phyloP scores from a whole-genome alignment of 2,329 filamentous ascomycete genomes.

The Monosporascus sp. region DNA sequence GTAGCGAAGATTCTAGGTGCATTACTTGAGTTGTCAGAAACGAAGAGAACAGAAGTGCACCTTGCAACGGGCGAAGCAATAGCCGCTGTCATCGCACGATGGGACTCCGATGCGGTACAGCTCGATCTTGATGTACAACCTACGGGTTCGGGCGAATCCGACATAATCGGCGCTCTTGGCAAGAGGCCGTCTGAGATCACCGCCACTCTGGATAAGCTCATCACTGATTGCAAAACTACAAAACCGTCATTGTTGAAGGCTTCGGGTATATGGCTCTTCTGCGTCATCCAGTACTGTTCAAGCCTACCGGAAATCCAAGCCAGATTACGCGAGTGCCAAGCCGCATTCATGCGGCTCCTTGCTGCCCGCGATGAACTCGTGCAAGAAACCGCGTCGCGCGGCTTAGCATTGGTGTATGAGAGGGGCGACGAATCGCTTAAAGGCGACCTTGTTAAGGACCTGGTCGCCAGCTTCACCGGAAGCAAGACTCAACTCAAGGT shows the following conservation, averaged over 20 bases:
- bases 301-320: conserved; percentile 69
- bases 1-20: conserved; percentile 57
- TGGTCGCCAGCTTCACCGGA: conserved; percentile 84
- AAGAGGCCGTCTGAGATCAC: conserved; percentile 39
- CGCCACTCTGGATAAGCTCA: conserved; percentile 62
- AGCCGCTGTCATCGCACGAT: conserved; percentile 69
- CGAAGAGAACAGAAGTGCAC: conserved; percentile 80
- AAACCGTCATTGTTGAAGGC: conserved; percentile 89
- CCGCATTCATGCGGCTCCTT: conserved; percentile 80
- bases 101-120: conserved; percentile 75
- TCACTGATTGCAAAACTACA: conserved; percentile 72
- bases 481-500: conserved; percentile 72
- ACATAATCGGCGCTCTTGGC: conserved; percentile 23
- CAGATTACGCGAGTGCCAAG: conserved; percentile 72
- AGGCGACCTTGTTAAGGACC: conserved; percentile 76
- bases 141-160: conserved; percentile 26
- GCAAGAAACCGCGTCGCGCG: conserved; percentile 89
- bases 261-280: conserved; percentile 92
- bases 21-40: conserved; percentile 73
- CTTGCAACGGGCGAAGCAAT: conserved; percentile 89
- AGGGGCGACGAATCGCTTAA: conserved; percentile 78
- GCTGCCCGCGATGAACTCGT: conserved; percentile 88
- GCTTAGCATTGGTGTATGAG: conserved; percentile 88
- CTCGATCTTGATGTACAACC: conserved; percentile 71
- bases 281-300: conserved; percentile 83